Conservation (phyloP, 2,329 filamentous ascomycete genomes). For the Fusarium nisikadoi region DNA sequence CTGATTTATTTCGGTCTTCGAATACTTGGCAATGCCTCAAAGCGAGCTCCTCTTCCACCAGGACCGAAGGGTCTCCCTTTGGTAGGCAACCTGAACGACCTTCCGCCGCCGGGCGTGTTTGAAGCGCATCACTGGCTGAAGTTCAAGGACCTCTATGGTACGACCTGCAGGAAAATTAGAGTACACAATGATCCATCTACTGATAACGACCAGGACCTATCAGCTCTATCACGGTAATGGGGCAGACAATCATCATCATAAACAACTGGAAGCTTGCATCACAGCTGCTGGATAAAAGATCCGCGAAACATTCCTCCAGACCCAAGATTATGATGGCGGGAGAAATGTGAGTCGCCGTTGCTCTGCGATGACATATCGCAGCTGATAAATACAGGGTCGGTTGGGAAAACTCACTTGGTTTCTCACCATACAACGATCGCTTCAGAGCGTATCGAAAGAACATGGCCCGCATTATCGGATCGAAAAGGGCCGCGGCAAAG, state of each 20-base stretch:
- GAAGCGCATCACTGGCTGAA: conserved; percentile 36
- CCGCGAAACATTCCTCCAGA: conserved; percentile 18
- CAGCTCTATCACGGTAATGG: conserved; percentile 51
- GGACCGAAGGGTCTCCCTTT: conserved; percentile 31
- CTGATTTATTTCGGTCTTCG: not conserved
- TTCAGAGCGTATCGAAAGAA: conserved; percentile 58
- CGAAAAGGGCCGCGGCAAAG: conserved; percentile 50
- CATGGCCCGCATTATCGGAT: conserved; percentile 57
- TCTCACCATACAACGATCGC: conserved; percentile 50
- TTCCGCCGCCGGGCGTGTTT: conserved; percentile 9
- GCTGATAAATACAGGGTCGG: conserved; percentile 11
- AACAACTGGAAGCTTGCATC: conserved; percentile 50
- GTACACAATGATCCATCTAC: fast-evolving
- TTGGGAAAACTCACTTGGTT: conserved; percentile 48
- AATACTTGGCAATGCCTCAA: not conserved
- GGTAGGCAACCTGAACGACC: conserved; percentile 24
- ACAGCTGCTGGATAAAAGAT: conserved; percentile 50
- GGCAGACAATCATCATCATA: conserved; percentile 54
- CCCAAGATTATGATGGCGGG: conserved; percentile 24
- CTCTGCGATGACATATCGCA: not conserved
- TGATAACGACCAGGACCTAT: conserved; percentile 2
- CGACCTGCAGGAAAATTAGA: fast-evolving
- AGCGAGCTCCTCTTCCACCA: conserved; percentile 12
- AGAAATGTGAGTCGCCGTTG: conserved; percentile 15
- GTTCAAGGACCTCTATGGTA: conserved; percentile 31